phyloP scores from a whole-genome alignment of 257 asterid genomes.

The Solanum lignicaule region DNA sequence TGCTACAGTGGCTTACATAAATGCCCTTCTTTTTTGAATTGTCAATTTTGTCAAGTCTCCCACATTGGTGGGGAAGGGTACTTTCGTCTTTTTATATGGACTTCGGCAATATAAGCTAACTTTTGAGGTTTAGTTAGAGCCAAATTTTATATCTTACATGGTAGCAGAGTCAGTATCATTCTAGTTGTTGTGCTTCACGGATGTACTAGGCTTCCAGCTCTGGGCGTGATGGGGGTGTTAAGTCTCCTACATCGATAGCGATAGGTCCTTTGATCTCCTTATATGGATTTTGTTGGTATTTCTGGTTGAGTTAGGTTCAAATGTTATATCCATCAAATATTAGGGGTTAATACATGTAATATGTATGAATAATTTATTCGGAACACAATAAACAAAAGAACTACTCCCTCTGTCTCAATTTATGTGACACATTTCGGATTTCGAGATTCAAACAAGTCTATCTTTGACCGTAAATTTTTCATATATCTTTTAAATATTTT shows the following conservation, averaged over 20 bases:
- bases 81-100: not conserved
- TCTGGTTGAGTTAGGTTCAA: not conserved
- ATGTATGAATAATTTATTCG: not conserved
- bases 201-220: not conserved
- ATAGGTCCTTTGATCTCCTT: not conserved
- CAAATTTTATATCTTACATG: not conserved
- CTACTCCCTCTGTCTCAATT: too few species aligned
- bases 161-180: rapidly evolving
- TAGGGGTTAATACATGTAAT: not conserved
- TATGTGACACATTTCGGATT: too few species aligned
- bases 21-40: not conserved
- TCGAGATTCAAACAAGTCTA: too few species aligned
- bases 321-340: too few species aligned
- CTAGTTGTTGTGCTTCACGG: not conserved
- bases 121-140: not conserved
- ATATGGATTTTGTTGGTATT: not conserved
- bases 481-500: too few species aligned
- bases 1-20: not conserved
- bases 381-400: not conserved
- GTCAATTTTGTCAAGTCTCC: not conserved
- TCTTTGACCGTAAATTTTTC: too few species aligned
- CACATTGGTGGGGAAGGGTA: not conserved
- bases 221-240: not conserved
- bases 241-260: not conserved
- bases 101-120: not conserved